Percentiles rank a stretch among this genome's conserved stretches.
phyloP scores from a whole-genome alignment of 2,329 filamentous ascomycete species.

The Volutella citrinella region DNA sequence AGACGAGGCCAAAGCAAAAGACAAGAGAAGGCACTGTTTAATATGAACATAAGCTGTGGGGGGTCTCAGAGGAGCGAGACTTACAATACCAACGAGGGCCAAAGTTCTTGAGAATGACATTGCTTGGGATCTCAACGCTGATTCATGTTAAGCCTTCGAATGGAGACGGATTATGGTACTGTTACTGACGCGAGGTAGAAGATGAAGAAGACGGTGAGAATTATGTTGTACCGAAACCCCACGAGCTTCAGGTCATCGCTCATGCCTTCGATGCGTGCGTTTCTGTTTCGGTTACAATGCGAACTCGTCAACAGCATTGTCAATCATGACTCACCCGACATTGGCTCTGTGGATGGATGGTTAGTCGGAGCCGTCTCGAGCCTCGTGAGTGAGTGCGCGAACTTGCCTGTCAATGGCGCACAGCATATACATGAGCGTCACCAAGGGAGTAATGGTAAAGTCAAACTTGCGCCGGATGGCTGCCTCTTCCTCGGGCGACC shows the following conservation, averaged over 20 bases:
- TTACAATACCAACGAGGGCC: slow-evolving; percentile 47
- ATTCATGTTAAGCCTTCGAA: too few relatives aligned
- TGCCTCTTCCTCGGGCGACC: slow-evolving; percentile 50
- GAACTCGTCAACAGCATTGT: too few relatives aligned
- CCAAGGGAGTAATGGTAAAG: slow-evolving; percentile 48
- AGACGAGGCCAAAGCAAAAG: slow-evolving; percentile 52
- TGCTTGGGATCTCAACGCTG: slow-evolving; percentile 53
- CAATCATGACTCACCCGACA: slow-evolving; percentile 27
- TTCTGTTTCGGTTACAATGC: too few relatives aligned
- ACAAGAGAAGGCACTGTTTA: slow-evolving; percentile 50
- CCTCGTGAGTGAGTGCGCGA: too few relatives aligned
- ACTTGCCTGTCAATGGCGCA: slow-evolving; percentile 33
- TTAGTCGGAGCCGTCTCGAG: too few relatives aligned
- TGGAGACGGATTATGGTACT: not conserved
- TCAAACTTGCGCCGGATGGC: slow-evolving; percentile 50
- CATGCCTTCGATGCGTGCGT: slow-evolving; percentile 55
- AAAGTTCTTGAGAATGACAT: slow-evolving; percentile 51
- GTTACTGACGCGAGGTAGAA: slow-evolving; percentile 39
- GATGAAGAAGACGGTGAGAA: slow-evolving; percentile 57
- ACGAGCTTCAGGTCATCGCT: slow-evolving; percentile 43
- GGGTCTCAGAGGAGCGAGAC: not conserved
- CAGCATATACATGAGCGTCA: slow-evolving; percentile 51
- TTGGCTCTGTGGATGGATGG: too few relatives aligned
- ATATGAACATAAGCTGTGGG: not conserved
- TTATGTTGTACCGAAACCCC: slow-evolving; percentile 53